Evolutionary conservation across 2,329 filamentous ascomycete genomes (phyloP), one percentile per base, ranked within the genome.

Genomic region (Trichoderma oligosporum): DNA sequence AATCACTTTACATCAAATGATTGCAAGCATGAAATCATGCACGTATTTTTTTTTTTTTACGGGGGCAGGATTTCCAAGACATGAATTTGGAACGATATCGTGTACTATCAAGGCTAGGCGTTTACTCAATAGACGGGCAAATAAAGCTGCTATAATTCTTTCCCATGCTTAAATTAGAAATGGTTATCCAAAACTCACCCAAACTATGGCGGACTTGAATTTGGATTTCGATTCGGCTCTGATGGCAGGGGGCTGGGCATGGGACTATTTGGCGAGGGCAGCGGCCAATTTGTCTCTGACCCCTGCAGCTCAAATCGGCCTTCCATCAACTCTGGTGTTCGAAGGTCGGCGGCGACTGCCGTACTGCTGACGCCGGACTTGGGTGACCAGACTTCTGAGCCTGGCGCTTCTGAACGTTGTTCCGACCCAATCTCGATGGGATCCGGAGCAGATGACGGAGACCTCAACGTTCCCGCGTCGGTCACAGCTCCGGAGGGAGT

Each of bases 381-480:
- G 16, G 62, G 62, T 6, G 66, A 66, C 51, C 41, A 11, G 42
- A 42, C 41, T 24, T 60, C 47, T 14, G 61, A 56, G 46, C 48
- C 61, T 35, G 16, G 42, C 36, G 36, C 27, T 22, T 59, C 44
- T 25, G 29, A 11, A 1, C 42, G 29, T 9, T 39, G 35, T 3
- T 61, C 62, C 44, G 76, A 75, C 59, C 77, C 80, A 11, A 85
- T 80, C 71, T 85, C 82, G 3, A 84, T 79, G 4, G 81, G 76
- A 18, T 71, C 71, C 25, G 51, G 51, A 9, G 41, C 51, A 2
- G 51, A 45, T 1, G 51, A 55, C 16, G 51, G 51, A 5, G 51
- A 45, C 7, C 51, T 36, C 0, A 73, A 67, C 7, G 48, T 52
- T 14, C 45, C 53, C 7, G 66, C 65, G 20, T 62, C 65, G 7